Evolutionary conservation across 208 protist species (phyloP), one percentile per base, ranked within the genome.

Genomic region (Trypanosoma avium): DNA sequence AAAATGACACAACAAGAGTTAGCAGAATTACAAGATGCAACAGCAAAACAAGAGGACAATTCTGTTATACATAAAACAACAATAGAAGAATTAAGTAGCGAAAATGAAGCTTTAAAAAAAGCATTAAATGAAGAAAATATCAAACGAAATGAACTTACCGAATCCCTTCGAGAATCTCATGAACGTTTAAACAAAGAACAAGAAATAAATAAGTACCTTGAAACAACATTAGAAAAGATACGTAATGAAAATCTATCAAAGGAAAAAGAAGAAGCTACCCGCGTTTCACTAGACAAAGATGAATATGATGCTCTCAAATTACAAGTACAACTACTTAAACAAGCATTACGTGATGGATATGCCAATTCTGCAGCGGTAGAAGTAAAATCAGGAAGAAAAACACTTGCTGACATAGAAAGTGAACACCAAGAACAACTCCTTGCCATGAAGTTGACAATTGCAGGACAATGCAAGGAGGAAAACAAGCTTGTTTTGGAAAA

Each of bases 341-440:
- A 88, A 49, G 73, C 81, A 10, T 56, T 91, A 17, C 73, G 76
- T 0, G 76, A 88, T 9, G 10, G 12, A 9, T 22, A 24, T 22
- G 57, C 26, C 46, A 54, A 22, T 43, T 29, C 40, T 24, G 36
- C 1, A 17, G 52, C 49, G 13, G 52, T 8, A 15, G 22, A 56
- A n/a, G 30, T 59, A 13, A 58, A 60, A 53, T 26, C 29, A 24
- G 63, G 52, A 7, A 63, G 67, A 52, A 69, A 82, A 54, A 81
- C 74, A 12, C 59, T 84, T 15, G 73, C 77, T n/a, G 79, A 86
- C 40, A 58, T 86, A 9, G 79, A 90, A 55, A 52, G 53, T 2
- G 73, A 84, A 47, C 83, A 90, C 48, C 83, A 83, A 17, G 79
- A 90, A 61, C 83, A 90, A 45, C 71, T 90, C 10, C 40, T 77